phyloP scores from a whole-genome alignment of 805 yeast species.

The Ogataea naganishii region DNA sequence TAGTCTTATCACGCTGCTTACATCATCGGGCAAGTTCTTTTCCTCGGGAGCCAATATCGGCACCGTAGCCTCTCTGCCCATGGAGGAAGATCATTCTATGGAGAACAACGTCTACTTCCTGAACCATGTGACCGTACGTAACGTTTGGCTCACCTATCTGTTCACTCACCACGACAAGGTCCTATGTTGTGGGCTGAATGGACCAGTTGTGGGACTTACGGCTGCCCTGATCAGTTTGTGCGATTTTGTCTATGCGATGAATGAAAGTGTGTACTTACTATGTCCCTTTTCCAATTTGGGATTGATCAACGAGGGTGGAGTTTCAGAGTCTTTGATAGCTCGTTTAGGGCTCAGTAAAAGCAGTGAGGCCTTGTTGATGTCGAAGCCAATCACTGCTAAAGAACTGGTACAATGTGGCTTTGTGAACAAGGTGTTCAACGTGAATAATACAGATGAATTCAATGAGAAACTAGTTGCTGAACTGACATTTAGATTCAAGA shows the following conservation, averaged over 20 bases:
- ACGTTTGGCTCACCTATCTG: constrained; percentile 57
- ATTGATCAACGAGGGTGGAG: constrained; percentile 74
- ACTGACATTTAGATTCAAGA: constrained; percentile 25
- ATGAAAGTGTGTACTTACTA: constrained; percentile 47
- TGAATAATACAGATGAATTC: constrained; percentile 27
- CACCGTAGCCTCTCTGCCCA: constrained; percentile 16
- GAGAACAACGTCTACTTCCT: constrained; percentile 12
- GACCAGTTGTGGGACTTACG: constrained; percentile 77
- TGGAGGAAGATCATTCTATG: constrained; percentile 6
- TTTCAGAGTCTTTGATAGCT: constrained; percentile 56
- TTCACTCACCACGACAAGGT: constrained; percentile 66
- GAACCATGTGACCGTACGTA: constrained; percentile 43
- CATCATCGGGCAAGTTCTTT: constrained; percentile 66
- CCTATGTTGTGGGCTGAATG: constrained; percentile 67
- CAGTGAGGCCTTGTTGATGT: constrained; percentile 62
- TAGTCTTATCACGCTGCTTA: constrained; percentile 57
- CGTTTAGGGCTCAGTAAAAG: constrained; percentile 69
- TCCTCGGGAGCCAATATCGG: constrained; percentile 79
- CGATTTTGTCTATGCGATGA: constrained; percentile 66
- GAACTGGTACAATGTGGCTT: constrained; percentile 52
- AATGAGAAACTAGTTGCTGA: constrained; percentile 30
- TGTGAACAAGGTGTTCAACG: constrained; percentile 46
- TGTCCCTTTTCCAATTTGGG: constrained; percentile 81
- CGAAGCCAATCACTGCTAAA: constrained; percentile 54
- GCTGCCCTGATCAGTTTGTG: constrained; percentile 68